Percentiles rank a stretch among this genome's conserved stretches.
Conservation (phyloP, 2,329 filamentous ascomycete genomes). For the Sarocladium oryzae region DNA sequence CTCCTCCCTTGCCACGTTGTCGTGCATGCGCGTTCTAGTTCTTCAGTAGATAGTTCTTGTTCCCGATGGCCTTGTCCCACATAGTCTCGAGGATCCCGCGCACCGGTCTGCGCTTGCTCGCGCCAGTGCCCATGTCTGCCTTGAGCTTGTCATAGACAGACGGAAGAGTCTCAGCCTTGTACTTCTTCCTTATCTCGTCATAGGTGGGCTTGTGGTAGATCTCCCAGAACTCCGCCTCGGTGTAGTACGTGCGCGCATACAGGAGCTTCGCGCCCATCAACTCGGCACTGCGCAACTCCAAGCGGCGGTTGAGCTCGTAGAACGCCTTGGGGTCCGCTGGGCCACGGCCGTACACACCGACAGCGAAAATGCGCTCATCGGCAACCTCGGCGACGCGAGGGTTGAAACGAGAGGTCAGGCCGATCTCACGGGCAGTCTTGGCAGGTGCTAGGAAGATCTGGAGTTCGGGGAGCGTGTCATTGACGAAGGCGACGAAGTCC, state of each 20-base stretch:
- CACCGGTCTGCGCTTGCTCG: constrained; percentile 19
- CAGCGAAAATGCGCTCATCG: constrained; percentile 33
- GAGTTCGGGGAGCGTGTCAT: constrained; percentile 23
- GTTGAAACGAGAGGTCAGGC: constrained; percentile 26
- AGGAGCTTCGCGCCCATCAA: constrained; percentile 49
- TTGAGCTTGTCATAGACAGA: constrained; percentile 47
- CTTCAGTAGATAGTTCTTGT: constrained; percentile 23
- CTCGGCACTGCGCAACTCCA: constrained; percentile 41
- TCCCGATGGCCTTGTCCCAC: constrained; percentile 22
- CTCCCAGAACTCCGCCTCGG: constrained; percentile 46
- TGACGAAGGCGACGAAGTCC: constrained; percentile 23
- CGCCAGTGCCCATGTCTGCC: constrained; percentile 23
- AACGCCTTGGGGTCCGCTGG: constrained; percentile 31
- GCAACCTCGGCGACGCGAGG: constrained; percentile 22
- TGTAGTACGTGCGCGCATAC: constrained; percentile 49
- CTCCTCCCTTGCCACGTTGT: background rate
- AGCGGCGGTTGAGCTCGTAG: constrained; percentile 38
- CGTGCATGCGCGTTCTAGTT: constrained; percentile 12
- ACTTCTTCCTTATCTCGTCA: constrained; percentile 40
- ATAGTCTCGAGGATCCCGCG: constrained; percentile 23
- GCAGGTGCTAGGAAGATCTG: constrained; percentile 23
- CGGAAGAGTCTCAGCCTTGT: constrained; percentile 39
- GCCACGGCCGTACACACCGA: constrained; percentile 38
- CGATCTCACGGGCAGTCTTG: constrained; percentile 21
- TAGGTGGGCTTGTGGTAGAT: constrained; percentile 45